phyloP scores from a whole-genome alignment of 73 alveolate genomes.

The Durusdinium trenchii region DNA sequence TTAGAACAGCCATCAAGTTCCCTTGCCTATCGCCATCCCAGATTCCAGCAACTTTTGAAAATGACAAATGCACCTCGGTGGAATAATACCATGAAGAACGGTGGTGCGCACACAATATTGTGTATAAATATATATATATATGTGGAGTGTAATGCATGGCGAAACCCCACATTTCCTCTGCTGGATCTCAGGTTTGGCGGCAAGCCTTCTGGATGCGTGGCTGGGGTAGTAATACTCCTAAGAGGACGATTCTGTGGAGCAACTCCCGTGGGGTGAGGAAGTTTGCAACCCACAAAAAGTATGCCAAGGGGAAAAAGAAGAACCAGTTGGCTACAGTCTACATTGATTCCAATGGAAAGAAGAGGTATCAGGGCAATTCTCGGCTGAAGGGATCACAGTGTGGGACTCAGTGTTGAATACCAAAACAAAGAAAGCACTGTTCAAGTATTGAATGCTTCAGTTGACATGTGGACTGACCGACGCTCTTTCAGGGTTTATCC shows the following conservation, averaged over 20 bases:
- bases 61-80: too few species aligned
- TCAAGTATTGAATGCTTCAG: too few species aligned
- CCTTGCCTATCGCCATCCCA: too few species aligned
- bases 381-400: not conserved
- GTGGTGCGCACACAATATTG: too few species aligned
- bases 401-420: not conserved
- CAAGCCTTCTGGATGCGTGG: conserved; percentile 33
- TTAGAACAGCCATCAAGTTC: too few species aligned
- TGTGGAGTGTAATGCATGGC: not conserved
- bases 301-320: not conserved
- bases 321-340: not conserved
- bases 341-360: not conserved
- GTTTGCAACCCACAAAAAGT: not conserved
- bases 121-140: too few species aligned
- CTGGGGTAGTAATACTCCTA: not conserved
- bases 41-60: too few species aligned
- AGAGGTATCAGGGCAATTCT: not conserved
- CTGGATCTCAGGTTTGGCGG: not conserved
- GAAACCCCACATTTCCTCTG: not conserved
- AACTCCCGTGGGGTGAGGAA: not conserved
- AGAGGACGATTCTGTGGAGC: not conserved
- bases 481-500: not conserved
- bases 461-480: not conserved
- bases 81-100: too few species aligned
- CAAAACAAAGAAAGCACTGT: too few species aligned